Conservation (phyloP, 2,329 filamentous ascomycete genomes). For the Colletotrichum sp. region DNA sequence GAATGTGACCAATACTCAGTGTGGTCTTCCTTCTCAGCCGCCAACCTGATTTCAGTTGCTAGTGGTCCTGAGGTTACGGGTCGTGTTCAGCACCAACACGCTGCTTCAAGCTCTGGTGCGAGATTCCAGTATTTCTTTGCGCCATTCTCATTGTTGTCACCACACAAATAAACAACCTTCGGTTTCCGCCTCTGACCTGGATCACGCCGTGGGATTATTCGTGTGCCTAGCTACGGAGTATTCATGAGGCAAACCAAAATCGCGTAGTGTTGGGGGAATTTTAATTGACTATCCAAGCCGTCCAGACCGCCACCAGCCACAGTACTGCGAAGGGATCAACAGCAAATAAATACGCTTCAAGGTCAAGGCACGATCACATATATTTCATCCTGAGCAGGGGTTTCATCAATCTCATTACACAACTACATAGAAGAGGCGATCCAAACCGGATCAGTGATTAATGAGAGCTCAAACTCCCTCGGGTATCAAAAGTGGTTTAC, state of each 20-base stretch:
- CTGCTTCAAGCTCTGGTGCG: background rate
- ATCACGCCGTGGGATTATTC: background rate
- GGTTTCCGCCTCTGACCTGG: background rate
- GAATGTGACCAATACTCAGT: background rate
- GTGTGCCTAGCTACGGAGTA: background rate
- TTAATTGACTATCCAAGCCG: fast-evolving
- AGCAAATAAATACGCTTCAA: fast-evolving
- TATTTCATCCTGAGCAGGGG: background rate
- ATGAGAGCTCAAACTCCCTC: slow-evolving; percentile 10
- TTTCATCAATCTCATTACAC: background rate
- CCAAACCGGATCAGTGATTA: background rate
- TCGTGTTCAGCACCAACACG: background rate
- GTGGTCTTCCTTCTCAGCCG: background rate
- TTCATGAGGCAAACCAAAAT: background rate
- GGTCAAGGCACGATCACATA: fast-evolving
- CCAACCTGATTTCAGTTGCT: background rate
- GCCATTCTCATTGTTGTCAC: background rate
- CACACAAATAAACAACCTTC: background rate
- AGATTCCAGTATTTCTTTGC: background rate
- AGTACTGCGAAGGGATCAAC: background rate
- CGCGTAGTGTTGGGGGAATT: fast-evolving
- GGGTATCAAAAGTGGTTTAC: slow-evolving; percentile 19
- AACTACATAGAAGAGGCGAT: background rate
- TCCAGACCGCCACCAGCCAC: background rate
- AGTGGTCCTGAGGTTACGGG: background rate